phyloP scores from a whole-genome alignment of 441 rosid genomes.

The Pelargonium fulgidum region DNA sequence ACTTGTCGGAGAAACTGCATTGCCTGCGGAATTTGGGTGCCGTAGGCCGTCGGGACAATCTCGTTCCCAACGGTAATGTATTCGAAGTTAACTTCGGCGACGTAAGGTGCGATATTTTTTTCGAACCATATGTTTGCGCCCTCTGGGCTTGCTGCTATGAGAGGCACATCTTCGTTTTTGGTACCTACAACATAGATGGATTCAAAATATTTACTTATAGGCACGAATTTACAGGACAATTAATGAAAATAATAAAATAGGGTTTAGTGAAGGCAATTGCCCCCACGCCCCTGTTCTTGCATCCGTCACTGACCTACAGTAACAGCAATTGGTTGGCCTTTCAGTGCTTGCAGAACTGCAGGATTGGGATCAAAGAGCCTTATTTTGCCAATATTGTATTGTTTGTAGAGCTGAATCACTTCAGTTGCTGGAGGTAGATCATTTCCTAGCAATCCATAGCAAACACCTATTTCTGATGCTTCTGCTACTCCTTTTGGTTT shows the following conservation, averaged over 20 bases:
- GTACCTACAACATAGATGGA: slow-evolving; percentile 9
- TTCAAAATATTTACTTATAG: no score
- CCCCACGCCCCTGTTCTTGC: no score
- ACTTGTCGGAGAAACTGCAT: slow-evolving; percentile 16
- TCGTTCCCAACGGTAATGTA: slow-evolving; percentile 24
- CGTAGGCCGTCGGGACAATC: slow-evolving; percentile 9
- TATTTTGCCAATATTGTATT: slow-evolving; percentile 11
- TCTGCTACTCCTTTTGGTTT: not conserved
- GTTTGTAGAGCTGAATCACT: slow-evolving; percentile 18
- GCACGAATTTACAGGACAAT: no score
- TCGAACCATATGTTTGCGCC: slow-evolving; percentile 20
- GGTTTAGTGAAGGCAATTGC: no score
- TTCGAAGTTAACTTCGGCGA: slow-evolving; percentile 11
- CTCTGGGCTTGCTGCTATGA: slow-evolving; percentile 8
- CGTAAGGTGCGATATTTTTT: not conserved
- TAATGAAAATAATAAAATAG: no score
- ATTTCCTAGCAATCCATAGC: slow-evolving; percentile 21
- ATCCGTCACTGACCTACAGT: not conserved
- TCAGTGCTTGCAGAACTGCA: slow-evolving; percentile 15
- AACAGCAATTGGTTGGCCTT: slow-evolving; percentile 11
- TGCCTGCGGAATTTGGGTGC: slow-evolving; percentile 11
- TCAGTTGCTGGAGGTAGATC: slow-evolving; percentile 20
- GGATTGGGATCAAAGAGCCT: slow-evolving; percentile 23
- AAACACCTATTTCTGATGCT: slow-evolving; percentile 20
- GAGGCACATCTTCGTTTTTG: slow-evolving; percentile 10